These are phyloP conservation scores for Coemansia sp. DNA, from an alignment of 192 early-diverging fungal genomes.

Conservation along the genomic window DNA sequence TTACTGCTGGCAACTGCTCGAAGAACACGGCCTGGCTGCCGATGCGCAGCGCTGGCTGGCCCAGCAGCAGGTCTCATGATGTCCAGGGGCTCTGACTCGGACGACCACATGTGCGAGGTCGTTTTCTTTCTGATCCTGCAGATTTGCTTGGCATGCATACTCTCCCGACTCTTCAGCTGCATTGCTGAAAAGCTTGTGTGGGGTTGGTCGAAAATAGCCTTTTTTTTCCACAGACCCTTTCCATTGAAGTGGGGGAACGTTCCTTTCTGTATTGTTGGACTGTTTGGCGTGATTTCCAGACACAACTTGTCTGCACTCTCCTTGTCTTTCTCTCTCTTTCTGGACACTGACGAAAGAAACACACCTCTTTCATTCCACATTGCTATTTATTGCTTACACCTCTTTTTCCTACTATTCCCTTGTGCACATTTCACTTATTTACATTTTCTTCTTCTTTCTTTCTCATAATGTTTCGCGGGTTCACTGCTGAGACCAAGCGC, in stretches of 20 bases:
- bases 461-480: conserved; percentile 15
- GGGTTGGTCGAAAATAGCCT: not conserved
- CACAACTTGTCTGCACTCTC: not conserved
- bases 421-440: not conserved
- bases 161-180: not conserved
- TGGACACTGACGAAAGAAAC: not conserved
- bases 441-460: not conserved
- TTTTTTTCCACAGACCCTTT: not conserved
- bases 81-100: not conserved
- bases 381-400: not conserved
- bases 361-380: not conserved
- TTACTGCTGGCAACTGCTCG: conserved; percentile 18
- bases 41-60: conserved; percentile 9
- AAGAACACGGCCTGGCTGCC: conserved; percentile 8
- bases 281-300: not conserved
- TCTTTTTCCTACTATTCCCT: not conserved
- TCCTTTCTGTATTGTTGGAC: not conserved
- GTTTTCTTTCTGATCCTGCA: not conserved
- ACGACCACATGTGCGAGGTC: not conserved
- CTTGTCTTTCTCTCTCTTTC: not conserved
- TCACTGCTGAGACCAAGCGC: conserved; percentile 13
- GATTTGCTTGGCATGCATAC: not conserved
- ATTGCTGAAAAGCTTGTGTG: not conserved
- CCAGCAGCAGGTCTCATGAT: not conserved
- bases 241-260: not conserved